Base-by-base conservation (phyloP, 306 rosid species). In the Cucurbita pepo region DNA sequence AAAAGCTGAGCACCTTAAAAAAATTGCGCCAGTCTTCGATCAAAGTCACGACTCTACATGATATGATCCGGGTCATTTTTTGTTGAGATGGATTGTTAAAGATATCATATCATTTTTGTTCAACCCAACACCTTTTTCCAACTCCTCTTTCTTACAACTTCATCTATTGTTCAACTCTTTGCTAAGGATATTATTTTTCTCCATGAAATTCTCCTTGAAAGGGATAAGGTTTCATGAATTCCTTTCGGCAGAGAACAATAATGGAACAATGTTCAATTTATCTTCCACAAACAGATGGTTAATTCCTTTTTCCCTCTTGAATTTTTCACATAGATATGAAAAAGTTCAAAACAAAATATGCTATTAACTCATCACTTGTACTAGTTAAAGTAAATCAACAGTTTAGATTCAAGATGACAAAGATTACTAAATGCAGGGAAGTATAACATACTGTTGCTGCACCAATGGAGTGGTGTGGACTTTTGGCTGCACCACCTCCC, bases 401-500 rank as follows among this genome's bases (percentile, higher is more conserved):
- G 30, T 50, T 7, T 4, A 15, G 21, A 54, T 15, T 69, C 66
- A 70, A 60, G 59, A 19, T 18, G 50, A 11, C 4, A 67, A 77
- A 69, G 47, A 77, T 54, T 59, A 81, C 13, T 64, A 72, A 78
- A 75, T n/a, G 43, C 51, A 55, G 14, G 63, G 61, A 16, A 60
- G 21, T 51, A 22, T 14, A 41, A 84, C 99, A 44, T 86, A 95
- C 99, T 84, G 85, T 58, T 76, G 75, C 67, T 82, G 84, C 61
- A 91, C 73, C 74, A 95, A 59, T 14, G 96, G 67, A 69, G 96
- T 85, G 36, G 78, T 86, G 65, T 7, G 83, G 56, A 82, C 64
- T 80, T 77, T 81, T 57, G 99, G 97, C 76, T 86, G 76, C 75
- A 85, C 82, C 77, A 95, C 97, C 77, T 91, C 84, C 78, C 99